phyloP scores from a whole-genome alignment of 2,329 filamentous ascomycete species.

The Pseudopyricularia javanii region DNA sequence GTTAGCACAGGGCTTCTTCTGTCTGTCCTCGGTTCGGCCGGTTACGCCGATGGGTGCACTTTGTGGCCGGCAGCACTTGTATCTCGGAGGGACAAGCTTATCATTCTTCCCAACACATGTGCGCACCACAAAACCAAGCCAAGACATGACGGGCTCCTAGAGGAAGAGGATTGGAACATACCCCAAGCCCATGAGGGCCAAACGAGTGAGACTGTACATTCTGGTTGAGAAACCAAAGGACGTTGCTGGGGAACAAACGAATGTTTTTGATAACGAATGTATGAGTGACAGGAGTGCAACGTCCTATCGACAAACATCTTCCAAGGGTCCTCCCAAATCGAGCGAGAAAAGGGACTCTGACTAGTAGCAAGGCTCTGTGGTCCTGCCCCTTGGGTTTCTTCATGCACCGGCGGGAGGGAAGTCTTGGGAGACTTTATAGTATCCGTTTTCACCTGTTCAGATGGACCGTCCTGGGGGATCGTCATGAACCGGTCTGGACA shows the following conservation, averaged over 20 bases:
- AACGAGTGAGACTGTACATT: conserved; percentile 3
- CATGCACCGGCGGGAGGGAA: neutral
- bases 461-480: neutral
- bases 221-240: neutral
- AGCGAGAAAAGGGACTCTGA: neutral
- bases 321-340: neutral
- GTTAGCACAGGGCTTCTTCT: neutral
- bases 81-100: neutral
- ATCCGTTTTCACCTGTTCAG: neutral
- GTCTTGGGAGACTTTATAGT: neutral
- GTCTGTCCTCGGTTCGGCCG: neutral
- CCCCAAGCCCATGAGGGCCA: conserved; percentile 2
- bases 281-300: neutral
- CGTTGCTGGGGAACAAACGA: neutral
- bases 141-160: neutral
- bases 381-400: neutral
- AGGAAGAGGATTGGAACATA: neutral
- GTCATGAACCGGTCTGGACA: neutral
- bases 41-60: neutral
- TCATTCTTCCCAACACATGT: neutral
- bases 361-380: neutral
- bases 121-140: neutral
- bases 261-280: neutral
- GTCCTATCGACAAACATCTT: neutral
- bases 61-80: neutral